Percentiles rank a stretch among this genome's conserved stretches.
These are phyloP conservation scores for Fusarium mangiferae DNA, from an alignment of 2,329 filamentous ascomycete genomes.

Conservation along the genomic window DNA sequence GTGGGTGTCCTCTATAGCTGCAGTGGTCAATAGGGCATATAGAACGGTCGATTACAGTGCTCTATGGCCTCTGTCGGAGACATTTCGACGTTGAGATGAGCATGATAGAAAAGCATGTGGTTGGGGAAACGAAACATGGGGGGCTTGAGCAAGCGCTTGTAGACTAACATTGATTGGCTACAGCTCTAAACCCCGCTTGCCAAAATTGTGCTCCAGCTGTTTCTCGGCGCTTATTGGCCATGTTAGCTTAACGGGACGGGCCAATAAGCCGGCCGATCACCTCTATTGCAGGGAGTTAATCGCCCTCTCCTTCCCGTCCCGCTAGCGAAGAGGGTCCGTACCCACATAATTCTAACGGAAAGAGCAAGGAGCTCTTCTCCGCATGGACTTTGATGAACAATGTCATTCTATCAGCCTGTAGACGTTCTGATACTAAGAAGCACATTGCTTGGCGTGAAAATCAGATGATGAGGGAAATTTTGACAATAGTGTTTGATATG, in stretches of 20 bases:
- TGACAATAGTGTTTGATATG: background rate
- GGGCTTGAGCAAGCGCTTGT: conserved; percentile 30
- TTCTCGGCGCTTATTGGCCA: conserved; percentile 52
- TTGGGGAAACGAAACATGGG: conserved; percentile 45
- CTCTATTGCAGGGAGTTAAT: conserved; percentile 49
- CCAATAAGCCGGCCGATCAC: conserved; percentile 52
- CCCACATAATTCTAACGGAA: conserved; percentile 24
- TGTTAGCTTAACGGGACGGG: conserved; percentile 31
- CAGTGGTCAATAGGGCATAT: background rate
- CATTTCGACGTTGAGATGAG: conserved; percentile 23
- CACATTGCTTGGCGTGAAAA: conserved; percentile 9
- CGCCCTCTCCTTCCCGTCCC: conserved; percentile 46
- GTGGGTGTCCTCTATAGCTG: conserved; percentile 6
- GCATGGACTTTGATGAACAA: background rate
- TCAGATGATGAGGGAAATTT: conserved; percentile 20
- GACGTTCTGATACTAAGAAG: background rate
- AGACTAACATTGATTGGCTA: conserved; percentile 22
- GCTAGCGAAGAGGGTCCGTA: conserved; percentile 31
- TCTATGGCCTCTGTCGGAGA: background rate
- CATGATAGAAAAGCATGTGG: conserved; percentile 45
- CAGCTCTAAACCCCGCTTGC: conserved; percentile 10
- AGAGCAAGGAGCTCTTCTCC: conserved; percentile 19
- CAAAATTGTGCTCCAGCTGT: conserved; percentile 43
- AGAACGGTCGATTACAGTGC: background rate
- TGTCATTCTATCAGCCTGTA: conserved; percentile 20